Base-by-base conservation (phyloP, 129 eudicot genomes). In the Saposhnikovia divaricata region DNA sequence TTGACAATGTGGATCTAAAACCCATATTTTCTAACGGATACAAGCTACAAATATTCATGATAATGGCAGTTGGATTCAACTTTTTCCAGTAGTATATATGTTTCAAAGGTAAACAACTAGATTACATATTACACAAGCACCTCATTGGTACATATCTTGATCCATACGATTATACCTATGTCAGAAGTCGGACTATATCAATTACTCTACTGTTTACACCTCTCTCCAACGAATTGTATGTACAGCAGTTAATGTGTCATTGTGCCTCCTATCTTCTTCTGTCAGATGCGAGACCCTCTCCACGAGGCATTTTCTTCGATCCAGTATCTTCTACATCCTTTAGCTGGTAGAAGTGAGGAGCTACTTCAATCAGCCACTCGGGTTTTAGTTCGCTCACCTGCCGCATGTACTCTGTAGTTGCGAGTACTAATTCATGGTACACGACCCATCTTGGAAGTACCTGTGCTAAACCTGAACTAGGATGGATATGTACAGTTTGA, bases 381-480 rank as follows among this genome's bases (percentile, higher is more conserved):
- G 98, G 97, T 80, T 94, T 90, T 46, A 94, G 74, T 72, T 94
- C 97, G 8, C 88, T 94, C 3, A 90, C 97, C 88, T 94, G 97
- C 63, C 98, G 86, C 98, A 94, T 94, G 80, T 94, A 94, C 83
- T 91, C 97, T 87, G 91, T 94, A 1, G 93, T 86, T 6, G 98
- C 91, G 80, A 91, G 79, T 48, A 93, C 98, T 82, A 93, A 82
- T 75, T 91, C 98, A 75, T 93, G 98, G 85, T 94, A 94, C 9
- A 94, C 85, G 57, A 90, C 91, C 98, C 98, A 94, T 88, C 98
- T 92, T 47, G 98, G 98, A 50, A 88, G 98, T 14, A 79, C 98
- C 93, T 90, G 92, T 55, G 98, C 88, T 83, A 95, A 90, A 79
- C 98, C 98, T 77, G 98, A 95, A 84, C 96, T 95, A 23, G 98